These are phyloP conservation scores for Apiospora pterosperma DNA, from an alignment of 2,329 filamentous ascomycete genomes.

Conservation along the genomic window DNA sequence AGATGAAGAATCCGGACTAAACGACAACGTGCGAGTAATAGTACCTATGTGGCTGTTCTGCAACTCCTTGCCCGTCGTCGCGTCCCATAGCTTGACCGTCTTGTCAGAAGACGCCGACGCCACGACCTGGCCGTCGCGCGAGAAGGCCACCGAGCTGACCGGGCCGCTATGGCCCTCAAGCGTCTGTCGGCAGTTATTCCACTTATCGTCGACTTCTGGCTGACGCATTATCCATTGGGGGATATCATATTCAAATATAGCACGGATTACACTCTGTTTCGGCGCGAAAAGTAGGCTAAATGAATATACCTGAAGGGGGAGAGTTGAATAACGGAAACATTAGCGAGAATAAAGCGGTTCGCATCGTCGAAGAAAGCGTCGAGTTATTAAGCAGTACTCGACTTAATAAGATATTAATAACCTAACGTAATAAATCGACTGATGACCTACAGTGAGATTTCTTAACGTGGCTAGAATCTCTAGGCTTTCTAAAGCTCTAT, in stretches of 20 bases:
- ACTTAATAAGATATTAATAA: constrained; percentile 7
- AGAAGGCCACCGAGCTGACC: not conserved
- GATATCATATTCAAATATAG: constrained; percentile 12
- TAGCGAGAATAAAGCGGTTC: constrained; percentile 21
- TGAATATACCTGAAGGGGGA: constrained; percentile 30
- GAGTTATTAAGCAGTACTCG: constrained; percentile 3
- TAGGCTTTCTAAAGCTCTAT: constrained; percentile 16
- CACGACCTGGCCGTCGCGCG: not conserved
- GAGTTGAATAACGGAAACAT: constrained; percentile 20
- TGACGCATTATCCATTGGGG: constrained; percentile 14
- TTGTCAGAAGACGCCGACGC: constrained; percentile 14
- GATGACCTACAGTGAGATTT: not conserved
- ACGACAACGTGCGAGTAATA: no score
- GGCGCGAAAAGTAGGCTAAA: constrained; percentile 29
- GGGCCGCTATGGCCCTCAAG: not conserved
- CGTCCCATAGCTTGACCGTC: constrained; percentile 12
- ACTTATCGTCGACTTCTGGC: constrained; percentile 13
- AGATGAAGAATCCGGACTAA: no score
- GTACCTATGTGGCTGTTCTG: no score
- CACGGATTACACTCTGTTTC: constrained; percentile 21
- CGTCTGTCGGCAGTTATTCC: constrained; percentile 11
- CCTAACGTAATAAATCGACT: not conserved
- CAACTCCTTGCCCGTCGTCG: no score
- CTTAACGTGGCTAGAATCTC: constrained; percentile 10
- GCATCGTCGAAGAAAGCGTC: constrained; percentile 20